Conservation (phyloP, 805 yeast genomes). For the Candida ovalis region DNA sequence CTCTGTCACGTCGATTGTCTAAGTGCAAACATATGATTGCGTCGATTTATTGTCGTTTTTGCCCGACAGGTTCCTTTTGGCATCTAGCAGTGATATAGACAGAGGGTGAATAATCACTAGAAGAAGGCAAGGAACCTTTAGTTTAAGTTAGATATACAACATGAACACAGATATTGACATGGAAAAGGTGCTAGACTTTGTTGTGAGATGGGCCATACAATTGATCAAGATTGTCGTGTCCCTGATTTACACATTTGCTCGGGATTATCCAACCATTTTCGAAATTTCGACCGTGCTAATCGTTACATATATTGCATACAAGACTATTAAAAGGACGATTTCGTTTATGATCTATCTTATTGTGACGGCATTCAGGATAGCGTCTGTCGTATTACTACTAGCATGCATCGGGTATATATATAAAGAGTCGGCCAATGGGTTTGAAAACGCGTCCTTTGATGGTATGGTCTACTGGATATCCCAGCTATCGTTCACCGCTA, state of each 20-base stretch:
- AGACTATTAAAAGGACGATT: neutral
- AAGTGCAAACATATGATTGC: no score
- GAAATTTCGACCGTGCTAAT: neutral
- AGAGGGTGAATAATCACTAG: no score
- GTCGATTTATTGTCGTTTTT: no score
- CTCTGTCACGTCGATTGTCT: no score
- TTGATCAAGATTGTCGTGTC: neutral
- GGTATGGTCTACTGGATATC: neutral
- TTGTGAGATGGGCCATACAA: neutral
- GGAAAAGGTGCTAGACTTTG: neutral
- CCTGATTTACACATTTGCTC: neutral
- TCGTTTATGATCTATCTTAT: neutral
- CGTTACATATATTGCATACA: neutral
- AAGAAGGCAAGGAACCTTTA: no score
- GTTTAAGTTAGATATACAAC: no score
- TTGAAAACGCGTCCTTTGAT: neutral
- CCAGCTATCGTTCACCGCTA: neutral
- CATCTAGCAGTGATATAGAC: no score
- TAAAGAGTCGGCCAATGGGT: neutral
- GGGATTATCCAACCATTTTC: neutral
- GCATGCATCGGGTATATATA: neutral
- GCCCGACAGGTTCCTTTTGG: no score
- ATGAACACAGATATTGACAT: neutral
- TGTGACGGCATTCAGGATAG: neutral
- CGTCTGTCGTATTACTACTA: neutral